Percentiles rank a stretch among this genome's conserved stretches.
Evolutionary conservation across 805 yeast species (phyloP).

Genomic region (Myxozyma udenii): DNA sequence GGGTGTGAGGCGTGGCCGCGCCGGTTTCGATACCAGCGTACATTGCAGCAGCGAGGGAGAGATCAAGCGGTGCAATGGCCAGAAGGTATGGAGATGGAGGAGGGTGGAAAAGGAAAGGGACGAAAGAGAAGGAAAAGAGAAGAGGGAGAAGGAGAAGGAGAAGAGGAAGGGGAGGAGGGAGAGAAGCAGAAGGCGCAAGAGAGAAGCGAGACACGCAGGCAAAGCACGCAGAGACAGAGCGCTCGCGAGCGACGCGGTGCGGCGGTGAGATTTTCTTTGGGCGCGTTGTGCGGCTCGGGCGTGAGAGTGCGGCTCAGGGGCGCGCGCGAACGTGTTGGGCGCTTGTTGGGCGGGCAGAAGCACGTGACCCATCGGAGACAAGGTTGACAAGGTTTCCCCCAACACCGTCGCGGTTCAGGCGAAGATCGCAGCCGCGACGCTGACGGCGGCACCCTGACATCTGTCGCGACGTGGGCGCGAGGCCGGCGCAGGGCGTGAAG

Average conservation of each 20-base stretch:
- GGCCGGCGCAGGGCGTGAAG: too few species aligned
- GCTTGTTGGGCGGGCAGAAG: too few species aligned
- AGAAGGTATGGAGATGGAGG: conserved; percentile 3
- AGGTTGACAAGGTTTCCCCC: too few species aligned
- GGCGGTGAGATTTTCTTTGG: background rate
- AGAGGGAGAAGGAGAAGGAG: conserved; percentile 1
- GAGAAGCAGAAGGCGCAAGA: conserved; percentile 1
- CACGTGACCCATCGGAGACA: too few species aligned
- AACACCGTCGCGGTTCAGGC: too few species aligned
- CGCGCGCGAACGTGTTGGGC: too few species aligned
- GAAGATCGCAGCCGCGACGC: too few species aligned
- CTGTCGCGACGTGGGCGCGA: too few species aligned
- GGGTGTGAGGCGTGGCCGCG: conserved; percentile 44
- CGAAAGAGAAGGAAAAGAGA: background rate
- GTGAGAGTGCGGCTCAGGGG: background rate
- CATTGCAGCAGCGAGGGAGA: conserved; percentile 16
- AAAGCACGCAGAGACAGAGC: background rate
- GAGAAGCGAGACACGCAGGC: background rate
- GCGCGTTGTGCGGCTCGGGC: background rate
- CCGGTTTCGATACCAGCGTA: conserved; percentile 39
- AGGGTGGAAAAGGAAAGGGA: conserved; percentile 4
- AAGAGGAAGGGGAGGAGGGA: background rate
- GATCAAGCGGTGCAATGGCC: background rate
- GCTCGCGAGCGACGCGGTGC: background rate
- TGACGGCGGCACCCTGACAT: too few species aligned